Base-by-base conservation (phyloP, 2,329 filamentous ascomycete species). In the Diaporthe vaccinii region DNA sequence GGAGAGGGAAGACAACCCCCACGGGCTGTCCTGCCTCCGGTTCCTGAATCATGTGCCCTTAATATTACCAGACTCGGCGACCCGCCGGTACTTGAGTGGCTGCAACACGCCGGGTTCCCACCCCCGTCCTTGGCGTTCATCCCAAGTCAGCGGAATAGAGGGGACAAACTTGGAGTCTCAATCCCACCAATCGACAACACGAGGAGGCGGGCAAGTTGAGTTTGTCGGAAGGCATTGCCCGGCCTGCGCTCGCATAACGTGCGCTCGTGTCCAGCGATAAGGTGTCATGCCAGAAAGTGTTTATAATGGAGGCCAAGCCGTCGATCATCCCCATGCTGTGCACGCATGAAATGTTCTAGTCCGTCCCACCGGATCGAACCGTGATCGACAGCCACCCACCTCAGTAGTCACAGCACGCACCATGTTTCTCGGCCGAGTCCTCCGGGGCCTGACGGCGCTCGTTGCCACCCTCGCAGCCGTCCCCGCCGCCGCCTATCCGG, bases 401-500 rank as follows among this genome's bases (percentile, higher is more conserved):
- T 17, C 0, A 22, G 8, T 20, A 49, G 44, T 2, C 44, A 20
- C 17, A 17, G 44, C 44, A 49, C 17, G 17, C 7, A 57, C 22
- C 31, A 76, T 72, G 73, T 49, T 70, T 28, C 68, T 75, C 57
- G n/a, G 59, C 55, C 61, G 15, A n/a, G 51, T 72, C 17, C 34
- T 51, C 68, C 49, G 34, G 55, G 34, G 58, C n/a, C 53, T 71
- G n/a, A 41, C 53, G 25, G 51, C 59, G 28, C 41, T 76, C 59
- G 44, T 79, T 25, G 12, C 51, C 58, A 55, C 46, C 34, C 51
- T 76, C 28, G 71, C 77, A n/a, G 61, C 74, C 39, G 49, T 78
- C 49, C 76, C 68, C 39, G 46, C 76, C 28, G 34, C 75, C 1
- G 78, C 77, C 7, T 83, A 83, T 53, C 79, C 82, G 3, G 78